Evolutionary conservation across 352 stramenopile genomes (phyloP).

Genomic region (Globisporangium orthogonon): DNA sequence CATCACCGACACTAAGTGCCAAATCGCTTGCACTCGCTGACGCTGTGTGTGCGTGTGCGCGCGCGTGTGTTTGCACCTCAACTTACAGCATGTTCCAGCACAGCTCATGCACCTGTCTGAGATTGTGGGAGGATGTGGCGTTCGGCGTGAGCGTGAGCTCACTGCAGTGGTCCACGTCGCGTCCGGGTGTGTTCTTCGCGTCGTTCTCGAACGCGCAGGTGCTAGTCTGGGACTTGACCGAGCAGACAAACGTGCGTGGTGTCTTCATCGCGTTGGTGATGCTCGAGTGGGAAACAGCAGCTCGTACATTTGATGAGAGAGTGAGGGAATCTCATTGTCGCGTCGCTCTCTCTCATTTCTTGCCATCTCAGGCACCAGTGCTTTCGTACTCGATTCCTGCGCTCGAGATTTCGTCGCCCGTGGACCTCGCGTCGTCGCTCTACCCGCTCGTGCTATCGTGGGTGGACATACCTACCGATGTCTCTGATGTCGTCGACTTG

Average conservation of each 20-base stretch:
- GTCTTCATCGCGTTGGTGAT: too few relatives aligned
- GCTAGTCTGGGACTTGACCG: slow-evolving; percentile 48
- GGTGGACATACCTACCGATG: slow-evolving; percentile 1
- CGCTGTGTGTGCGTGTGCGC: neutral
- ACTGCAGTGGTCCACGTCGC: slow-evolving; percentile 46
- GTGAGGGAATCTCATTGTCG: neutral
- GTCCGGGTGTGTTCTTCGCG: slow-evolving; percentile 46
- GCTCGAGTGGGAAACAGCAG: too few relatives aligned
- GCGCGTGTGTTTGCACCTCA: neutral
- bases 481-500: slow-evolving; percentile 2
- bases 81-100: slow-evolving; percentile 42
- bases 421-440: slow-evolving; percentile 25
- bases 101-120: slow-evolving; percentile 27
- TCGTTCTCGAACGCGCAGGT: slow-evolving; percentile 40
- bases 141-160: slow-evolving; percentile 33
- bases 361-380: slow-evolving; percentile 16
- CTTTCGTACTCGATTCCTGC: slow-evolving; percentile 25
- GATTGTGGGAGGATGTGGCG: slow-evolving; percentile 43
- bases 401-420: slow-evolving; percentile 10
- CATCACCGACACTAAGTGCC: too few relatives aligned
- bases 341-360: neutral
- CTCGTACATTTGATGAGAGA: too few relatives aligned
- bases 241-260: slow-evolving; percentile 28
- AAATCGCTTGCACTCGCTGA: neutral
- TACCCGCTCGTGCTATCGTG: slow-evolving; percentile 42